phyloP scores from a whole-genome alignment of 768 basidiomycete species.

The Tubosaeta brunneosetosa region DNA sequence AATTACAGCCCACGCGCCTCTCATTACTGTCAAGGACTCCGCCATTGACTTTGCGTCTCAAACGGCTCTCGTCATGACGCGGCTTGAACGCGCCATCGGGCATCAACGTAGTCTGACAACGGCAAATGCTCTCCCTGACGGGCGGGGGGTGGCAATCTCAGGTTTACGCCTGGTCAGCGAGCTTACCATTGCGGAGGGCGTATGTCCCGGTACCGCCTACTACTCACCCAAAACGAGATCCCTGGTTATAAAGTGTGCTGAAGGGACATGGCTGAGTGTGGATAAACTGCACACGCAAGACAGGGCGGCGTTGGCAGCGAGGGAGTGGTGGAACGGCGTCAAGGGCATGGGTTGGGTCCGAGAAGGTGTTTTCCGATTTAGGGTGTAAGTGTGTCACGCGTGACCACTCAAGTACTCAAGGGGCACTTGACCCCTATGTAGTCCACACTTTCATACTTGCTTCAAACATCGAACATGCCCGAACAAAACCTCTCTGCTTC shows the following conservation, averaged over 20 bases:
- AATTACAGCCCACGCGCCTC: constrained; percentile 46
- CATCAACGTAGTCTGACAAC: constrained; percentile 26
- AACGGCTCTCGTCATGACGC: constrained; percentile 14
- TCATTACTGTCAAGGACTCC: constrained; percentile 15
- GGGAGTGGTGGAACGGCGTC: constrained; percentile 80
- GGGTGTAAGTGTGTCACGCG: neutral
- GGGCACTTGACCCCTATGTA: too few relatives aligned
- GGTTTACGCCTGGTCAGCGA: constrained; percentile 13
- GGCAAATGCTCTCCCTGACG: constrained; percentile 21
- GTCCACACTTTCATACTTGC: too few relatives aligned
- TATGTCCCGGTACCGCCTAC: constrained; percentile 38
- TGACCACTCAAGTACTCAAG: too few relatives aligned
- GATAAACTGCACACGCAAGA: constrained; percentile 58
- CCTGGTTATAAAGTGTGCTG: constrained; percentile 49
- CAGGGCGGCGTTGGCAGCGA: constrained; percentile 47
- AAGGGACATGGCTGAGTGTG: constrained; percentile 49
- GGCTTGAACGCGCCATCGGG: constrained; percentile 26
- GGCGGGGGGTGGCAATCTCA: constrained; percentile 21
- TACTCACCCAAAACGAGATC: constrained; percentile 38
- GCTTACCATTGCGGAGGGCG: neutral
- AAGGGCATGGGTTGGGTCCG: constrained; percentile 28
- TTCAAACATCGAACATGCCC: too few relatives aligned
- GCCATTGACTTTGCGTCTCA: constrained; percentile 23
- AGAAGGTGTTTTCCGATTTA: constrained; percentile 13
- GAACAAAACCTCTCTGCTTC: too few relatives aligned